Base-by-base conservation (phyloP, 2,329 filamentous ascomycete genomes). In the Claviceps digitariae region DNA sequence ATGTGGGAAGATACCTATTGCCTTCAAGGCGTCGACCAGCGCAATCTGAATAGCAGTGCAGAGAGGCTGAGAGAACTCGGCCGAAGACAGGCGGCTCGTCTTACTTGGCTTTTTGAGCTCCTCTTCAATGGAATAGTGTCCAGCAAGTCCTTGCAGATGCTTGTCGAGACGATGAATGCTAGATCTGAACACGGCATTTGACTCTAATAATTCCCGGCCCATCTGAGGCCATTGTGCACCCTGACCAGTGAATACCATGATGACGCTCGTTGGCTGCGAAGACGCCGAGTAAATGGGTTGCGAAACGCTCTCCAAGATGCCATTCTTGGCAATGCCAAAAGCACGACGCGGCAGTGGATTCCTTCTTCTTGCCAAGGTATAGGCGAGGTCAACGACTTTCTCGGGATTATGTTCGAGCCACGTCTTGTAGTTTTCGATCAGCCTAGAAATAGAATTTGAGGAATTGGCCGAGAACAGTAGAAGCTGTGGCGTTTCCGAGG, bases 21-120 rank as follows among this genome's bases (percentile, higher is more conserved):
- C 63, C 1, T 61, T 55, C 3, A 72, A 60, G 0, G 71, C 57
- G 7, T 73, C 60, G 2, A 67, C 68, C 2, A 76, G 57, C 0
- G 65, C 76, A 2, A 81, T 66, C 57, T 81, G 78, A 1, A 82
- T 44, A 0, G 77, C 76, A 0, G 77, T 79, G 51, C 73, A 79
- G 1, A 78, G 59, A 0, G 78, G 74, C 56, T 81, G 77, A 0
- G 73, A 69, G 23, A 0, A 73, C 68, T 20, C 67, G 58, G 9
- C 67, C 43, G 0, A 75, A 60, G 23, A 27, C 40, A 43, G 40
- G 1, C 62, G 66, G 54, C 15, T 50, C 40, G 20, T 50, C 40
- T 41, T 23, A 6, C 1, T 17, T 6, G 66, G 52, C 70, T 62
- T 45, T 48, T 29, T 50, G 43, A 52, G 49, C 53, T 56, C 54